Conservation (phyloP, 148 eudicot species). For the Spergularia bocconei region DNA sequence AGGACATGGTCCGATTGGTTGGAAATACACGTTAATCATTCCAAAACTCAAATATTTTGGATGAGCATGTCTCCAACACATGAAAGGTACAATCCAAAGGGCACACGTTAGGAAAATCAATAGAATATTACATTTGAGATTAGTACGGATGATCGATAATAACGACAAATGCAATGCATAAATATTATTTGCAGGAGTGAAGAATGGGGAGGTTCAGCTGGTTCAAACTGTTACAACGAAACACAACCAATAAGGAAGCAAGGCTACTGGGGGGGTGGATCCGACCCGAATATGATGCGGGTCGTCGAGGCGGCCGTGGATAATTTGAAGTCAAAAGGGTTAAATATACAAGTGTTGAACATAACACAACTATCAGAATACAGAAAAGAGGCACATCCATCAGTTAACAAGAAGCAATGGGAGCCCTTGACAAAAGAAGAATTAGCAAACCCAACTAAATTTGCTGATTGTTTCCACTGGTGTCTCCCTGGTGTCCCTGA, state of each 20-base stretch:
- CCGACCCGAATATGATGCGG: slow-evolving; percentile 60
- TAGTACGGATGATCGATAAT: no score
- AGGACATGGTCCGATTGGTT: slow-evolving; percentile 87
- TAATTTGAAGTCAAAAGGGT: slow-evolving; percentile 44
- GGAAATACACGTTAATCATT: slow-evolving; percentile 60
- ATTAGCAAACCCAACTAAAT: slow-evolving; percentile 34
- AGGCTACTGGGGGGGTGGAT: slow-evolving; percentile 60
- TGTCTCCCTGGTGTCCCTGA: slow-evolving; percentile 81
- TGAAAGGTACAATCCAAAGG: slow-evolving; percentile 40
- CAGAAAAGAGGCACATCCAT: slow-evolving; percentile 61
- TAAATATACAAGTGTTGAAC: slow-evolving; percentile 56
- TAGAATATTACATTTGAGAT: no score
- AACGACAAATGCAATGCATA: no score
- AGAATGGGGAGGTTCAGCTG: slow-evolving; percentile 68
- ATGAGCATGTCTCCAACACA: slow-evolving; percentile 84
- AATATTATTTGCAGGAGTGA: slow-evolving; percentile 41
- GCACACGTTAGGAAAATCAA: no score
- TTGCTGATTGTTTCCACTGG: slow-evolving; percentile 62
- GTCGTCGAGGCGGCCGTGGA: slow-evolving; percentile 40
- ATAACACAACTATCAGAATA: slow-evolving; percentile 87
- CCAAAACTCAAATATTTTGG: slow-evolving; percentile 57
- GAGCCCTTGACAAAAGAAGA: slow-evolving; percentile 31
- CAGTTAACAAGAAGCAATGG: slow-evolving; percentile 35
- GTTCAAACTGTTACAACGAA: slow-evolving; percentile 65
- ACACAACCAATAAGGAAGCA: slow-evolving; percentile 47